Evolutionary conservation across 2,329 filamentous ascomycete species (phyloP), one percentile per base, ranked within the genome.

Genomic region (Metarhizium sp.): DNA sequence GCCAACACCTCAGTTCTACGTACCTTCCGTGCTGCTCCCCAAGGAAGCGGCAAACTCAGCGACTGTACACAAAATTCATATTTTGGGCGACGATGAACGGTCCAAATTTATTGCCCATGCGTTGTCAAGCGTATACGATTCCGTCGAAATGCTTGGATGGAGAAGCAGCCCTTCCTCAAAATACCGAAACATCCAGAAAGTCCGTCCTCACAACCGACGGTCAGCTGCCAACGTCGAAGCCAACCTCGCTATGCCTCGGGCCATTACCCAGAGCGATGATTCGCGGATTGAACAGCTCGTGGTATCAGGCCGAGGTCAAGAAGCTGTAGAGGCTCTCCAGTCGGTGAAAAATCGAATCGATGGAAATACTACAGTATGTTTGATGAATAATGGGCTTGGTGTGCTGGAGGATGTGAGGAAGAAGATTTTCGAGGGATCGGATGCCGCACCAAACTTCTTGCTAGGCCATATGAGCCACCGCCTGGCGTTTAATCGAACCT

Each of bases 321-420:
- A 86, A 25, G 68, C 70, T 1, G 73, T 79, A 11, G 67, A 76
- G 40, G 82, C 85, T 2, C 66, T 95, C 29, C 64, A 74, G 3
- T 71, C 76, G 0, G 74, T 94, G 54, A 79, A 77, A 54, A 78
- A 89, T 63, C 81, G 89, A 10, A 72, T 95, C n/a, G 77, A 80
- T 47, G 74, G 79, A 2, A 73, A 82, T 32, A 90, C 87, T 1
- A 88, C 89, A 0, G 79, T 96, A 7, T 83, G 88, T 57, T 80
- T 95, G 55, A 69, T 95, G 55, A 87, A 90, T 55, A 88, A 92
- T 59, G 90, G 92, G 1, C 81, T 97, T 69, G 92, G 94, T 0
- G 75, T 90, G 2, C 76, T 90, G n/a, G 91, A 97, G 51, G 79
- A 85, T 51, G 78, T 96, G 45, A 90, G 90, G 62, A 71, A 78